A percentile compares a stretch with the other conserved stretches of the same genome.
Conservation (phyloP, 2,329 filamentous ascomycete species). For the Periconia sp. region DNA sequence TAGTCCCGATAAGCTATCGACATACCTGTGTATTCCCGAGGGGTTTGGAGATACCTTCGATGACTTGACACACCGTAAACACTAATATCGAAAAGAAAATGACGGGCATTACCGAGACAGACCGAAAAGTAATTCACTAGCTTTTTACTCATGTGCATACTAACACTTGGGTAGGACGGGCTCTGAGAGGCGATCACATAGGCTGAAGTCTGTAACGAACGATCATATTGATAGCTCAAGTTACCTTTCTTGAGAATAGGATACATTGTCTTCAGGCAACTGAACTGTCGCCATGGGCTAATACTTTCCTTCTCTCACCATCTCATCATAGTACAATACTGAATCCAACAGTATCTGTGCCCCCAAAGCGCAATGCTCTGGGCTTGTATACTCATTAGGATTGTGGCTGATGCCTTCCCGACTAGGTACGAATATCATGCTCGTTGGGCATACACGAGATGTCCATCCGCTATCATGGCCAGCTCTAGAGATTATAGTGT, state of each 20-base stretch:
- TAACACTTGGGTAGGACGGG: too few species aligned
- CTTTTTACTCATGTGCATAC: too few species aligned
- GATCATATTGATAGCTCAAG: too few species aligned
- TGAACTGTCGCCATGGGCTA: not conserved
- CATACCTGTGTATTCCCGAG: not conserved
- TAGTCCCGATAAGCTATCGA: not conserved
- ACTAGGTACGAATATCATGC: conserved; percentile 50
- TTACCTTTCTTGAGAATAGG: too few species aligned
- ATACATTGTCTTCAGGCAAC: too few species aligned
- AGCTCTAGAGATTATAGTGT: conserved; percentile 26
- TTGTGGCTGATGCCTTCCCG: conserved; percentile 49
- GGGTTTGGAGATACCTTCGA: too few species aligned
- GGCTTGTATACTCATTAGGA: conserved; percentile 46
- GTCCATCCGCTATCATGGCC: conserved; percentile 33
- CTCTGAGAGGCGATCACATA: too few species aligned
- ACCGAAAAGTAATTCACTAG: too few species aligned
- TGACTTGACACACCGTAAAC: too few species aligned
- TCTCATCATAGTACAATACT: conserved; percentile 25
- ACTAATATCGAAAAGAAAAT: too few species aligned
- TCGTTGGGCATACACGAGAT: conserved; percentile 30
- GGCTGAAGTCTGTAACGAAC: too few species aligned
- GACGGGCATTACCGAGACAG: too few species aligned
- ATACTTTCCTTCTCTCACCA: conserved; percentile 13
- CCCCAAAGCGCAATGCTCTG: conserved; percentile 47
- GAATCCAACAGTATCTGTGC: conserved; percentile 51